phyloP scores from a whole-genome alignment of 257 asterid genomes.

The Henckelia pumila region DNA sequence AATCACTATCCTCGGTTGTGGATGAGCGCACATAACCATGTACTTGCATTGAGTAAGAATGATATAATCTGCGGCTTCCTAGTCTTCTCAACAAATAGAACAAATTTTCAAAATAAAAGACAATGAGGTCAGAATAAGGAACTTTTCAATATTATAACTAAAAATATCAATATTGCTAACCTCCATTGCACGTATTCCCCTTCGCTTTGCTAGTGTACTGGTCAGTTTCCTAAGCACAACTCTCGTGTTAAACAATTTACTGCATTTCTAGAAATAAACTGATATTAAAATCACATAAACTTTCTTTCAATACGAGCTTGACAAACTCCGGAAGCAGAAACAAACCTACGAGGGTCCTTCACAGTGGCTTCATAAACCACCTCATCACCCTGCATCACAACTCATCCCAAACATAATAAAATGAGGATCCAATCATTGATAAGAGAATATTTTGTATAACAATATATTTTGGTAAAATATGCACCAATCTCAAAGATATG shows the following conservation, averaged over 20 bases:
- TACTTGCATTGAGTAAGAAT: constrained; percentile 90
- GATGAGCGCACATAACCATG: constrained; percentile 85
- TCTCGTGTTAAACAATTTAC: constrained; percentile 68
- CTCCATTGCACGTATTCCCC: constrained; percentile 92
- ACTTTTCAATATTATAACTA: constrained; percentile 1
- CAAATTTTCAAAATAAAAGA: constrained; percentile 19
- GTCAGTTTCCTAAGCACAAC: constrained; percentile 74
- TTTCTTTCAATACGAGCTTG: constrained; percentile 8
- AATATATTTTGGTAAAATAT: not conserved
- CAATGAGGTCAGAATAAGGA: constrained; percentile 20
- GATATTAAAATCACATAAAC: constrained; percentile 18
- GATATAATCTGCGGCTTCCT: constrained; percentile 68
- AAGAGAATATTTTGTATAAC: not conserved
- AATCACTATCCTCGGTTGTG: constrained; percentile 48
- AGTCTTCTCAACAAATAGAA: constrained; percentile 79
- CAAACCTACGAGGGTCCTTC: constrained; percentile 68
- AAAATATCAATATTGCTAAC: constrained; percentile 30
- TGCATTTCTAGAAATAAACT: constrained; percentile 45
- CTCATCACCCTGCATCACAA: constrained; percentile 68
- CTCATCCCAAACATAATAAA: constrained; percentile 2
- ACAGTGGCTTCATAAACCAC: constrained; percentile 79
- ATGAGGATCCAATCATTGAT: constrained; percentile 7
- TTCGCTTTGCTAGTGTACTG: constrained; percentile 77
- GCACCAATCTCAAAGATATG: not conserved
- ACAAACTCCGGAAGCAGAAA: constrained; percentile 24